phyloP scores from a whole-genome alignment of 768 basidiomycete genomes.

The Lyophyllum shimeji region DNA sequence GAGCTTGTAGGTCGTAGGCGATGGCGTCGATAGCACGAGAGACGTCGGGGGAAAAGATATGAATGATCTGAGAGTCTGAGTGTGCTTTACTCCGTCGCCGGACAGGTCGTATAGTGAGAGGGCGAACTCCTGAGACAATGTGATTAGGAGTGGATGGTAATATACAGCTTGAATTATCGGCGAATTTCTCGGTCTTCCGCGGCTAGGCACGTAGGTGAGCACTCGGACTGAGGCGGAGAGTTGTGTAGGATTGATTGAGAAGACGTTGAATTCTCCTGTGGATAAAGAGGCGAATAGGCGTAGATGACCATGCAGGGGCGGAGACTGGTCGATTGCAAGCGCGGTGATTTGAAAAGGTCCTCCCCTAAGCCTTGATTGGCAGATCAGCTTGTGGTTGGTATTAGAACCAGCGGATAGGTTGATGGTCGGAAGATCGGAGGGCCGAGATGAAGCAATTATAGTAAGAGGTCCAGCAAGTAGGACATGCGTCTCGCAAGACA shows the following conservation, averaged over 20 bases:
- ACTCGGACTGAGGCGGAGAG: slow-evolving; percentile 42
- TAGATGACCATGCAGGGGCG: slow-evolving; percentile 39
- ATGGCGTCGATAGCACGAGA: slow-evolving; percentile 69
- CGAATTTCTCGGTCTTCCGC: slow-evolving; percentile 36
- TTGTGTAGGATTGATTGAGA: slow-evolving; percentile 48
- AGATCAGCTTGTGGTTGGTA: slow-evolving; percentile 39
- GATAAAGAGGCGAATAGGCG: slow-evolving; percentile 64
- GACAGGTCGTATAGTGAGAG: slow-evolving; percentile 75
- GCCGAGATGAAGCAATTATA: slow-evolving; percentile 53
- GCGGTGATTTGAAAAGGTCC: slow-evolving; percentile 51
- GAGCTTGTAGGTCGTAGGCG: slow-evolving; percentile 63
- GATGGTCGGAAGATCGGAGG: slow-evolving; percentile 33
- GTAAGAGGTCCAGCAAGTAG: slow-evolving; percentile 60
- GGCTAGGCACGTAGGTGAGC: slow-evolving; percentile 48
- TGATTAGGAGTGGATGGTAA: slow-evolving; percentile 75
- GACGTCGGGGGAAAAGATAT: slow-evolving; percentile 80
- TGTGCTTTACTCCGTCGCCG: slow-evolving; percentile 46
- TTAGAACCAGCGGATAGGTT: slow-evolving; percentile 34
- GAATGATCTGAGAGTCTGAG: slow-evolving; percentile 73
- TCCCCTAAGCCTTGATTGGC: slow-evolving; percentile 34
- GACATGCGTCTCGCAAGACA: slow-evolving; percentile 36
- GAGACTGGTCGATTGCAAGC: slow-evolving; percentile 75
- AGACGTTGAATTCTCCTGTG: slow-evolving; percentile 66
- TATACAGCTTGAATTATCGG: slow-evolving; percentile 68
- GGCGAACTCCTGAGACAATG: slow-evolving; percentile 64